Percentiles rank a stretch among this genome's conserved stretches.
phyloP scores from a whole-genome alignment of 768 basidiomycete species.

The Leccinum uliginosum region DNA sequence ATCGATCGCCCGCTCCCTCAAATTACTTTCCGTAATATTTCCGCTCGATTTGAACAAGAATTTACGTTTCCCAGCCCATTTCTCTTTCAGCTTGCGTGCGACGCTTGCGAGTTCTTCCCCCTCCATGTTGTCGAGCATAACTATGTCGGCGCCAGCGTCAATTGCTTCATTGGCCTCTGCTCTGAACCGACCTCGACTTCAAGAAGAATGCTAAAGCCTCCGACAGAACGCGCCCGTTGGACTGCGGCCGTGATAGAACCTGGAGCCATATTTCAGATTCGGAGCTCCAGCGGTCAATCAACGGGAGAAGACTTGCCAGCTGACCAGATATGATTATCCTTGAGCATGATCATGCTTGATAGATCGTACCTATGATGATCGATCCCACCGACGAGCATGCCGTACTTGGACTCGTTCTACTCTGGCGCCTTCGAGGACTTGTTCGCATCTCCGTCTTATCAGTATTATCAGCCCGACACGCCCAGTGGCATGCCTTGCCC shows the following conservation, averaged over 20 bases:
- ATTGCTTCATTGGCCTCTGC: slow-evolving; percentile 95
- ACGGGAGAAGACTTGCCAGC: slow-evolving; percentile 50
- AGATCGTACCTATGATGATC: slow-evolving; percentile 94
- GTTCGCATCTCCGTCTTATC: background rate
- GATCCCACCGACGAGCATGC: slow-evolving; percentile 96
- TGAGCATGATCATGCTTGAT: slow-evolving; percentile 99
- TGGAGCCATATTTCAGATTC: slow-evolving; percentile 22
- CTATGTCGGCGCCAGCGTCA: slow-evolving; percentile 87
- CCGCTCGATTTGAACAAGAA: slow-evolving; percentile 94
- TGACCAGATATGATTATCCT: slow-evolving; percentile 99
- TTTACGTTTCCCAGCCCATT: slow-evolving; percentile 76
- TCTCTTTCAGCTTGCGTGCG: slow-evolving; percentile 67
- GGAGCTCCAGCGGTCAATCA: background rate
- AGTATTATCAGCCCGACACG: slow-evolving; percentile 3
- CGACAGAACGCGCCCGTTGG: slow-evolving; percentile 77
- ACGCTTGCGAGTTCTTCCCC: slow-evolving; percentile 65
- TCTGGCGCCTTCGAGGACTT: background rate
- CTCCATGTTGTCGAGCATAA: slow-evolving; percentile 95
- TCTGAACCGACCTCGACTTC: slow-evolving; percentile 89
- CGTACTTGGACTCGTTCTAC: slow-evolving; percentile 56
- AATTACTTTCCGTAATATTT: slow-evolving; percentile 85
- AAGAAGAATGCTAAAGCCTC: slow-evolving; percentile 86
- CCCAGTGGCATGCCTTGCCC: background rate
- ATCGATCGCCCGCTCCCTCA: slow-evolving; percentile 75
- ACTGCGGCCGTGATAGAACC: slow-evolving; percentile 92